phyloP scores from a whole-genome alignment of 805 yeast species.

The Candida berthetii region DNA sequence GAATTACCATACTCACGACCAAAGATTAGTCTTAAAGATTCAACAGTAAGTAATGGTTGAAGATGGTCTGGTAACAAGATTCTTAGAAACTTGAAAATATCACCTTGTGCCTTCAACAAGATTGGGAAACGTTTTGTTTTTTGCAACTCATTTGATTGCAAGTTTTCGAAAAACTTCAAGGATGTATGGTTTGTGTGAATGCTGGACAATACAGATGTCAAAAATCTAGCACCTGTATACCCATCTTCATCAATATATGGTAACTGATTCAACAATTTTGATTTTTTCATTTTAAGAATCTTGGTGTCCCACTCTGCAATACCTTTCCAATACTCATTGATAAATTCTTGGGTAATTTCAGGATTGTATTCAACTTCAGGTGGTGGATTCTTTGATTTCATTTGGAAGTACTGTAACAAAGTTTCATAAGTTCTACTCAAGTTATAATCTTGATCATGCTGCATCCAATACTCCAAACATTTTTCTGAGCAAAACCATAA shows the following conservation, averaged over 20 bases:
- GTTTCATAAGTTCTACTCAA: slow-evolving; percentile 29
- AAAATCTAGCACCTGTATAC: slow-evolving; percentile 44
- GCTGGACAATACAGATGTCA: slow-evolving; percentile 31
- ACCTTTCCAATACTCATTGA: slow-evolving; percentile 30
- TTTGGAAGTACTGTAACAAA: slow-evolving; percentile 13
- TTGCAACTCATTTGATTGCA: slow-evolving; percentile 47
- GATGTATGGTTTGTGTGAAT: slow-evolving; percentile 15
- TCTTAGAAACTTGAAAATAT: slow-evolving; percentile 41
- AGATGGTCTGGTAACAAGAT: slow-evolving; percentile 29
- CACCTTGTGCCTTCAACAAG: slow-evolving; percentile 38
- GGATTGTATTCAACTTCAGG: slow-evolving; percentile 7
- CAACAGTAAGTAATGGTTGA: slow-evolving; percentile 30
- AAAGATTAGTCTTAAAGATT: slow-evolving; percentile 36
- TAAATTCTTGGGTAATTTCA: slow-evolving; percentile 11
- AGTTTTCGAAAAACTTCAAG: slow-evolving; percentile 24
- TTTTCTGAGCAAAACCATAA: slow-evolving; percentile 47
- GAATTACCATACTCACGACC: slow-evolving; percentile 64
- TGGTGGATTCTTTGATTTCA: slow-evolving; percentile 22
- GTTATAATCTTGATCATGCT: slow-evolving; percentile 28
- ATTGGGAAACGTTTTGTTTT: slow-evolving; percentile 41
- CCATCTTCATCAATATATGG: slow-evolving; percentile 48
- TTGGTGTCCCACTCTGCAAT: slow-evolving; percentile 31
- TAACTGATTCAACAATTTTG: slow-evolving; percentile 27
- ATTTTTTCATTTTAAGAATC: slow-evolving; percentile 24
- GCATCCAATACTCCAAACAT: slow-evolving; percentile 33